These are phyloP conservation scores for Wickerhamomyces silvicola DNA, from an alignment of 805 yeast genomes.

Conservation along the genomic window DNA sequence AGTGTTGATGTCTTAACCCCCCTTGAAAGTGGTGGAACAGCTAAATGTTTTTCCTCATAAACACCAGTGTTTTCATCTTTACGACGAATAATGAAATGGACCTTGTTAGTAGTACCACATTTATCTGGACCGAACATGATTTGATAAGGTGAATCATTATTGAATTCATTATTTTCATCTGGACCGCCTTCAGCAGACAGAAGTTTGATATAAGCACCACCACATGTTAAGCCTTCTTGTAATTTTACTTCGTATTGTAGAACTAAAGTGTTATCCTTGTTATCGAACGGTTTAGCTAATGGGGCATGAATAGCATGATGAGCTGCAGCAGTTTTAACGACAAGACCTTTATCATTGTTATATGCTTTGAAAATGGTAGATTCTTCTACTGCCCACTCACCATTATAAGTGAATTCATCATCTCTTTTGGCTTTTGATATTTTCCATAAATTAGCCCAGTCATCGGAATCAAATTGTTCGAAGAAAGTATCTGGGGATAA, in stretches of 20 bases:
- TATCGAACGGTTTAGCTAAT: conserved; percentile 52
- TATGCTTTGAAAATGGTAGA: conserved; percentile 52
- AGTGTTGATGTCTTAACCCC: conserved; percentile 51
- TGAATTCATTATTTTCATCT: conserved; percentile 40
- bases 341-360: conserved; percentile 66
- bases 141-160: conserved; percentile 65
- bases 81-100: conserved; percentile 68
- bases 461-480: conserved; percentile 52
- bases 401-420: conserved; percentile 54
- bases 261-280: conserved; percentile 61
- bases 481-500: conserved; percentile 44
- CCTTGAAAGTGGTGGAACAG: conserved; percentile 52
- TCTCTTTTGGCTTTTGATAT: conserved; percentile 51
- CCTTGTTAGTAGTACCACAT: conserved; percentile 76
- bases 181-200: conserved; percentile 39
- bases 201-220: conserved; percentile 85
- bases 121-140: conserved; percentile 93
- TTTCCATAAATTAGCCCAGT: conserved; percentile 43
- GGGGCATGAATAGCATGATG: conserved; percentile 74
- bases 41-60: conserved; percentile 63
- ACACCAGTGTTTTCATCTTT: conserved; percentile 47
- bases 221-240: conserved; percentile 74
- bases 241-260: conserved; percentile 85
- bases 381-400: conserved; percentile 73
- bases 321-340: conserved; percentile 67